Base-by-base conservation (phyloP, 1,284 basidiomycete genomes). In the Ganoderma sp. region DNA sequence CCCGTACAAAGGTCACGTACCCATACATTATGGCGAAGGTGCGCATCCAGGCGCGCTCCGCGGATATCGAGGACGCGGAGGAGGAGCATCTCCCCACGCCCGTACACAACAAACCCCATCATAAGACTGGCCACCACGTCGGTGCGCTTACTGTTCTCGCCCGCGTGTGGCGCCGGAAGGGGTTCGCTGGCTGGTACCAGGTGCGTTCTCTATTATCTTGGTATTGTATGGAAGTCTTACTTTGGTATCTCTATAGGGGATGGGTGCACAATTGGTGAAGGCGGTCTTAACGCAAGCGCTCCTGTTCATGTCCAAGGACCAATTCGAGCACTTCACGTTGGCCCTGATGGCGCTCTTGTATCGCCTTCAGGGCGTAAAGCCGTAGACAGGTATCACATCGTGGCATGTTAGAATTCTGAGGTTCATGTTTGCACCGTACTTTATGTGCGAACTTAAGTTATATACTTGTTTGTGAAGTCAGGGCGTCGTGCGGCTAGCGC, bases 21-120 rank as follows among this genome's bases (percentile, higher is more conserved):
- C 94, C 94, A 3, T 96, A 96, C 76, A 96, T 96, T 73, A 94
- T 97, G 93, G 96, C 97, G 67, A 99, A 99, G 86, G 95, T 99
- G 52, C 90, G 97, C 58, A 92, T 99, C 39, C 98, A 99, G 82
- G 95, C 97, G 28, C 86, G 90, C 32, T 85, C 85, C 52, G 85
- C 86, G 14, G 86, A 88, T 70, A 75, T 72, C 7, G 86, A 88
- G 45, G 87, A 86, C 19, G 85, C 82, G 22, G 73, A 74, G n/a
- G 81, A 82, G 61, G 79, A 82, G 41, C 79, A 81, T 66, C 77
- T 80, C 64, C 71, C 76, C 12, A 73, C 77, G 28, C 80, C 83
- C 66, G 73, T 70, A 64, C 77, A 76, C 66, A 83, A 81, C 71
- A 84, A 81, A 66, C 74, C 69, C 58, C 77, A 76, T 62, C 80